Conservation (phyloP, 1,284 basidiomycete genomes). For the Porodaedalea pini region DNA sequence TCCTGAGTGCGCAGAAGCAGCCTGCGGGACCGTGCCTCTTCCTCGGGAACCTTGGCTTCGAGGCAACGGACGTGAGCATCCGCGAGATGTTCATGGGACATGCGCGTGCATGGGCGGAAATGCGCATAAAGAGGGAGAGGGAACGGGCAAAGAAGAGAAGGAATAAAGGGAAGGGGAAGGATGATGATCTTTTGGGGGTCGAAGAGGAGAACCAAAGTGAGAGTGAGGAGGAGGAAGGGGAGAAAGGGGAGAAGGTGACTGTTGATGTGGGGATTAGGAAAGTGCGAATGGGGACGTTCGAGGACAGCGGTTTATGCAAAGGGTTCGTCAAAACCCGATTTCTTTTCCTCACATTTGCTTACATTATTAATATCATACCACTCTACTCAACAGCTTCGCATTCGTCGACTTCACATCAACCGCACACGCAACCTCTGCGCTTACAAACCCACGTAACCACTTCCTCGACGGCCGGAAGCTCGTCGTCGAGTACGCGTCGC, state of each 20-base stretch:
- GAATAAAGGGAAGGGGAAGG: constrained; percentile 30
- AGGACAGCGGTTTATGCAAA: constrained; percentile 19
- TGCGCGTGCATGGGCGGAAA: background rate
- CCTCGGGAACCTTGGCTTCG: constrained; percentile 85
- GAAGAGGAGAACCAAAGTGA: constrained; percentile 26
- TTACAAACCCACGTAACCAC: constrained; percentile 85
- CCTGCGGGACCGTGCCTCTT: constrained; percentile 82
- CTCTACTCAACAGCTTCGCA: constrained; percentile 92
- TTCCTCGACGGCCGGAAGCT: constrained; percentile 81
- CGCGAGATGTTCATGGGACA: constrained; percentile 43
- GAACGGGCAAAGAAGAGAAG: background rate
- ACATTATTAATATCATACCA: no score
- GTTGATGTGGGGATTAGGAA: constrained; percentile 17
- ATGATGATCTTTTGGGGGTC: constrained; percentile 1
- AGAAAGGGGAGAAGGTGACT: background rate
- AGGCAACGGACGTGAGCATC: constrained; percentile 77
- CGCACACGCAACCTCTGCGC: constrained; percentile 76
- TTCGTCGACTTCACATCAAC: constrained; percentile 88
- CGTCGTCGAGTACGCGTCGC: constrained; percentile 83
- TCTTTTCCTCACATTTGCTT: background rate
- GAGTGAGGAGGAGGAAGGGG: constrained; percentile 24
- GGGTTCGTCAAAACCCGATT: no score
- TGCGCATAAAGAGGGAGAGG: background rate
- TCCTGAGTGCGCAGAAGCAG: constrained; percentile 79
- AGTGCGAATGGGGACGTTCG: constrained; percentile 20